These are phyloP conservation scores for Penicillium sp. DNA, from an alignment of 2,329 filamentous ascomycete genomes.

Conservation along the genomic window DNA sequence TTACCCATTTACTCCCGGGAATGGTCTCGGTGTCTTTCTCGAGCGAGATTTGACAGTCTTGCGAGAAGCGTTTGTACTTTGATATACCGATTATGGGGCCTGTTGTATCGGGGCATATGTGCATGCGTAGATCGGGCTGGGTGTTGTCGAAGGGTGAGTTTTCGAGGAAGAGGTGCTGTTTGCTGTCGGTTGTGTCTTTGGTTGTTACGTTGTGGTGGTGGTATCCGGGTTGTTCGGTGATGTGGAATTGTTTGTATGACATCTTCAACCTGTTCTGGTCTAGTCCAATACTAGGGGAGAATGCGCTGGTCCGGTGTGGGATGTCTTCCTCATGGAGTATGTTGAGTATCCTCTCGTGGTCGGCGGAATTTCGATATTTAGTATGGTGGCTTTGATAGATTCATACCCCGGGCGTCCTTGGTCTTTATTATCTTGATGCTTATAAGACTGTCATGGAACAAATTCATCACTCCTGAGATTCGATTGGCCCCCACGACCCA, in stretches of 20 bases:
- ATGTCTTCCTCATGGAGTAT: background rate
- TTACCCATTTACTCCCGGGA: background rate
- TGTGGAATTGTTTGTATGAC: slow-evolving; percentile 12
- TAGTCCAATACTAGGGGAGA: too few relatives aligned
- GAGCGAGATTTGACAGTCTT: slow-evolving; percentile 15
- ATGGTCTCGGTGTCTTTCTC: background rate
- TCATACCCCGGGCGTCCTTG: too few relatives aligned
- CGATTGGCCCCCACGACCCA: background rate
- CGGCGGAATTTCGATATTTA: too few relatives aligned
- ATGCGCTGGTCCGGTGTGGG: background rate
- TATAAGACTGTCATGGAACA: background rate
- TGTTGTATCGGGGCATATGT: slow-evolving; percentile 3
- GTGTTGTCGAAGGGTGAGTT: slow-evolving; percentile 9
- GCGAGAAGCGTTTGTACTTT: slow-evolving; percentile 13
- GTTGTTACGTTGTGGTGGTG: slow-evolving; percentile 14
- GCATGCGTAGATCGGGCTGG: slow-evolving; percentile 11
- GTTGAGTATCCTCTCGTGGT: background rate
- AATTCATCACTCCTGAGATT: background rate
- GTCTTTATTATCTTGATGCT: background rate
- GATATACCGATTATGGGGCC: slow-evolving; percentile 10
- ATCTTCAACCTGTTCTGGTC: background rate
- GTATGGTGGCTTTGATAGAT: too few relatives aligned
- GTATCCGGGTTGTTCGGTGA: slow-evolving; percentile 13
- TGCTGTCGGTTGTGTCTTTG: background rate
- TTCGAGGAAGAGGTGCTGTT: slow-evolving; percentile 16